Conservation (phyloP, 495 filamentous ascomycete species). For the Podospora fimiseda region DNA sequence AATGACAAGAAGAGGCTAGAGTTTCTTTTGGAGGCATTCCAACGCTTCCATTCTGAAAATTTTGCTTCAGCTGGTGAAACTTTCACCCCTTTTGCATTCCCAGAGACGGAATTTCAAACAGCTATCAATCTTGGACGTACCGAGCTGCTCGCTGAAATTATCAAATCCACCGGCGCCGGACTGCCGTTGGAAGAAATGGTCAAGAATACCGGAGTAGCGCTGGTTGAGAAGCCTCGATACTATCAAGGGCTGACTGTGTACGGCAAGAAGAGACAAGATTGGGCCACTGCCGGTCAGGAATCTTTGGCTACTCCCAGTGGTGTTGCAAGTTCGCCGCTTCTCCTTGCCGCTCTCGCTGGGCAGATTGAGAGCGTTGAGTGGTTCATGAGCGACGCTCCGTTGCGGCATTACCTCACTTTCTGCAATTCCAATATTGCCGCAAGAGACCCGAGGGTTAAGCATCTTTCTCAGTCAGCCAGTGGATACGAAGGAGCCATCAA, state of each 20-base stretch:
- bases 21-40: constrained; percentile 32
- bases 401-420: constrained; percentile 57
- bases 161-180: constrained; percentile 51
- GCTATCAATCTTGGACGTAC: constrained; percentile 30
- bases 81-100: constrained; percentile 30
- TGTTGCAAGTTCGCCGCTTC: constrained; percentile 44
- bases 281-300: constrained; percentile 52
- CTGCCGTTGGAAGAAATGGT: constrained; percentile 59
- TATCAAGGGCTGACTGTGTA: constrained; percentile 68
- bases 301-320: constrained; percentile 20
- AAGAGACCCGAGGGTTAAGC: constrained; percentile 50
- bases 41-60: constrained; percentile 21
- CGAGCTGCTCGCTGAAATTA: constrained; percentile 35
- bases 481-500: constrained; percentile 55
- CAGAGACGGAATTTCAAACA: constrained; percentile 20
- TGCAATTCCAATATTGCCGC: constrained; percentile 44
- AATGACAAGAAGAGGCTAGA: constrained; percentile 30
- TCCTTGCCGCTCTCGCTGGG: constrained; percentile 51
- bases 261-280: constrained; percentile 57
- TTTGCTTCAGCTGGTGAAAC: constrained; percentile 21
- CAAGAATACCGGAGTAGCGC: constrained; percentile 49
- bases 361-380: constrained; percentile 59
- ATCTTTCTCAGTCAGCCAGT: constrained; percentile 44
- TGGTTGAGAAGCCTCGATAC: constrained; percentile 54
- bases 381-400: constrained; percentile 60